Evolutionary conservation across 108 stramenopile species (phyloP).

Genomic region (Pseudonitzschia delicatissima): DNA sequence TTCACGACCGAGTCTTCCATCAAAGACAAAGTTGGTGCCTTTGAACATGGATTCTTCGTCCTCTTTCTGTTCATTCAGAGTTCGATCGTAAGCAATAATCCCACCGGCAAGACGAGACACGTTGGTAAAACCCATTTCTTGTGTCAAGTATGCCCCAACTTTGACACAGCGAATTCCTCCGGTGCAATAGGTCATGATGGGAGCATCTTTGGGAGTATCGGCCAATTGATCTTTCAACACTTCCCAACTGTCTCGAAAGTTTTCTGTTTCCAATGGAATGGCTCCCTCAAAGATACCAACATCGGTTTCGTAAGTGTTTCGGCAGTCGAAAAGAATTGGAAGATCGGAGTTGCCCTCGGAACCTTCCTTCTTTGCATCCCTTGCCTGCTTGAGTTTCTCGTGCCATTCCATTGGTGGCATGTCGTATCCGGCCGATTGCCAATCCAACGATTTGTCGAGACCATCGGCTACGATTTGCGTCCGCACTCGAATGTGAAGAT

Average conservation of each 20-base stretch:
- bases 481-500: constrained; percentile 87
- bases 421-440: constrained; percentile 87
- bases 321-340: constrained; percentile 78
- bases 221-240: constrained; percentile 72
- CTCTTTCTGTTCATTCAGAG: constrained; percentile 54
- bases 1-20: constrained; percentile 87
- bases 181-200: constrained; percentile 95
- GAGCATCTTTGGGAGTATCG: constrained; percentile 82
- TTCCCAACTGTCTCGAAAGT: constrained; percentile 91
- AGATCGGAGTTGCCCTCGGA: constrained; percentile 8
- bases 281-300: constrained; percentile 91
- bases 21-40: constrained; percentile 97
- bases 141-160: constrained; percentile 88
- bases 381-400: constrained; percentile 70
- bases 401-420: constrained; percentile 96
- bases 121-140: constrained; percentile 93
- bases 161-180: constrained; percentile 76
- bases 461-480: constrained; percentile 96
- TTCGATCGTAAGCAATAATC: constrained; percentile 90
- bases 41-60: constrained; percentile 84
- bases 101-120: constrained; percentile 91
- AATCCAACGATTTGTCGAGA: constrained; percentile 74
- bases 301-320: constrained; percentile 90
- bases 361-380: constrained; percentile 4
- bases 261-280: constrained; percentile 84